phyloP scores from a whole-genome alignment of 352 stramenopile genomes.

The Globisporangium yorkense region DNA sequence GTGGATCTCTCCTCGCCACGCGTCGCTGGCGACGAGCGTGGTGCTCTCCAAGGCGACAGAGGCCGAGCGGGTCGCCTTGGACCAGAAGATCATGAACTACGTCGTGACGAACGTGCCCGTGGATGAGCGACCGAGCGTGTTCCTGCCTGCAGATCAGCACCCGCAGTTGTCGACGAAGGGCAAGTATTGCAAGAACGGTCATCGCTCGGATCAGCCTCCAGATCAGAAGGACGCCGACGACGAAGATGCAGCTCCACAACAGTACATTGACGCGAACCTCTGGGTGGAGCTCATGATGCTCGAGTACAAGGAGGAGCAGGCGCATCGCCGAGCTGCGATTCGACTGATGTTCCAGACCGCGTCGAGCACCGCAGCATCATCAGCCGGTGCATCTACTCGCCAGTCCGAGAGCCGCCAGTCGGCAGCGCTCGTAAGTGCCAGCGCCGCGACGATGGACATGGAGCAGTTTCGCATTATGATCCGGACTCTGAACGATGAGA shows the following conservation, averaged over 20 bases:
- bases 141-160: slow-evolving; percentile 26
- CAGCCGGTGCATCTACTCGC: not conserved
- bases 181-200: slow-evolving; percentile 1
- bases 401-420: not conserved
- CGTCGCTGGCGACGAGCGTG: slow-evolving; percentile 61
- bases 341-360: slow-evolving; percentile 92
- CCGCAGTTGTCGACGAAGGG: slow-evolving; percentile 4
- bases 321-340: slow-evolving; percentile 83
- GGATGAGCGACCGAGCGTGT: slow-evolving; percentile 42
- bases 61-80: slow-evolving; percentile 37
- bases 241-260: slow-evolving; percentile 11
- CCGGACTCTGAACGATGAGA: slow-evolving; percentile 72
- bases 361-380: slow-evolving; percentile 7
- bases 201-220: not conserved
- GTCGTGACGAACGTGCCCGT: slow-evolving; percentile 57
- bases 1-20: slow-evolving; percentile 79
- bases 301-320: slow-evolving; percentile 91
- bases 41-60: slow-evolving; percentile 71
- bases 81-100: slow-evolving; percentile 65
- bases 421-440: not conserved
- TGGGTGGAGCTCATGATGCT: slow-evolving; percentile 87
- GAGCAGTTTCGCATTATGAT: slow-evolving; percentile 89
- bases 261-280: slow-evolving; percentile 72
- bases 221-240: slow-evolving; percentile 2
- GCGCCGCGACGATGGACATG: slow-evolving; percentile 78